Conservation (phyloP, 2,329 filamentous ascomycete genomes). For the Pseudogymnoascus sp. region DNA sequence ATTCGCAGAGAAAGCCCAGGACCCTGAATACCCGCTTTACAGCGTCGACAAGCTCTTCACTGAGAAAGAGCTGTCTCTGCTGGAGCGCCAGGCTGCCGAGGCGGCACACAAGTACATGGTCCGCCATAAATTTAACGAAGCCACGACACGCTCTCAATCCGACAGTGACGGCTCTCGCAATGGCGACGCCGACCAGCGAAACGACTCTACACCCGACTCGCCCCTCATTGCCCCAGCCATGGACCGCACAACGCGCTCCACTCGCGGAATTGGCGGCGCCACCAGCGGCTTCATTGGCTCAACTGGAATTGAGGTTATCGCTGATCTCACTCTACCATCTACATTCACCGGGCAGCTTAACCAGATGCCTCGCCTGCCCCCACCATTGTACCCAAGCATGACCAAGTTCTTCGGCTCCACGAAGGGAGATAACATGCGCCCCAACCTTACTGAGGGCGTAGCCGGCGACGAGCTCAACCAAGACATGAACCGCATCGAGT, state of each 20-base stretch:
- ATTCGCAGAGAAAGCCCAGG: constrained; percentile 48
- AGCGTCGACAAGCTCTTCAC: constrained; percentile 65
- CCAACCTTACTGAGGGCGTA: constrained; percentile 16
- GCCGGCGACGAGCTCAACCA: constrained; percentile 21
- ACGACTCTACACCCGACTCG: constrained; percentile 38
- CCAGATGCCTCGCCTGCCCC: constrained; percentile 28
- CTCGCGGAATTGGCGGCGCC: constrained; percentile 40
- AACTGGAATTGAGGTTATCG: constrained; percentile 52
- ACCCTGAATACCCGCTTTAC: constrained; percentile 51
- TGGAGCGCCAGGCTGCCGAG: constrained; percentile 55
- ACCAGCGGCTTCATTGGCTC: constrained; percentile 49
- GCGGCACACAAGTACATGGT: constrained; percentile 56
- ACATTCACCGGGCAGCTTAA: constrained; percentile 38
- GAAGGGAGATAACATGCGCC: constrained; percentile 18
- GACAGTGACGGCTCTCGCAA: constrained; percentile 42
- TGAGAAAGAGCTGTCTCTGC: constrained; percentile 60
- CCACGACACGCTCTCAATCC: constrained; percentile 23
- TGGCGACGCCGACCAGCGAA: constrained; percentile 43
- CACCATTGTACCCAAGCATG: constrained; percentile 20
- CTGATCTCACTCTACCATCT: constrained; percentile 51
- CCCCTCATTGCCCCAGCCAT: constrained; percentile 47
- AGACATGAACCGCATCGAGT: constrained; percentile 22
- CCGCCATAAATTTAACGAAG: constrained; percentile 36
- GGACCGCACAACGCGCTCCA: constrained; percentile 59
- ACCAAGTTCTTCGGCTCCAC: constrained; percentile 23